Evolutionary conservation across 108 stramenopile genomes (phyloP).

Genomic region (Pseudonitzschia pungens): DNA sequence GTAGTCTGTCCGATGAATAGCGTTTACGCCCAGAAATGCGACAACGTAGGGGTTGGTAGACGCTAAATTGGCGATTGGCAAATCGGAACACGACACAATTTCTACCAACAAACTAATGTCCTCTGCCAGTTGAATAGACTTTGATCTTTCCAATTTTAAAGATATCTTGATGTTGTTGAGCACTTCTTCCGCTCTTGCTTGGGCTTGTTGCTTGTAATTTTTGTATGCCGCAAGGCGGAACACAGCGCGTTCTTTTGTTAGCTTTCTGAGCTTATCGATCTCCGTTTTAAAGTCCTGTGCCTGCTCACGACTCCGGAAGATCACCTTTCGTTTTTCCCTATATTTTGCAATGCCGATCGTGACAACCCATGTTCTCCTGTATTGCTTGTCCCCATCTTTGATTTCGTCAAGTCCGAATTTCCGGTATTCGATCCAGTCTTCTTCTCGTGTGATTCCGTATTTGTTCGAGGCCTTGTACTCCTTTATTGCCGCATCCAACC

Average conservation of each 20-base stretch:
- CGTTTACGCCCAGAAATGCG: slow-evolving; percentile 43
- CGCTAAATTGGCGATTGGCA: slow-evolving; percentile 32
- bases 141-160: background rate
- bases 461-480: background rate
- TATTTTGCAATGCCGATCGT: slow-evolving; percentile 26
- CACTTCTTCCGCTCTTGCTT: background rate
- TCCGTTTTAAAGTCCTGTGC: slow-evolving; percentile 23
- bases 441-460: background rate
- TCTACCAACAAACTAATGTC: slow-evolving; percentile 34
- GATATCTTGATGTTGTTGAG: background rate
- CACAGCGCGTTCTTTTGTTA: slow-evolving; percentile 27
- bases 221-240: slow-evolving; percentile 13
- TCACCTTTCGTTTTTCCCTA: slow-evolving; percentile 31
- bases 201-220: background rate
- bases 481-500: background rate
- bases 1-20: slow-evolving; percentile 52
- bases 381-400: slow-evolving; percentile 13
- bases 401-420: slow-evolving; percentile 34
- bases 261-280: slow-evolving; percentile 11
- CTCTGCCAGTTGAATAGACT: background rate
- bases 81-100: slow-evolving; percentile 31
- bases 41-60: slow-evolving; percentile 54
- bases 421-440: slow-evolving; percentile 36
- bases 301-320: slow-evolving; percentile 16
- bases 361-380: slow-evolving; percentile 23